These are phyloP conservation scores for Paraurostyla sp. DNA, from an alignment of 73 alveolate species.

Conservation along the genomic window DNA sequence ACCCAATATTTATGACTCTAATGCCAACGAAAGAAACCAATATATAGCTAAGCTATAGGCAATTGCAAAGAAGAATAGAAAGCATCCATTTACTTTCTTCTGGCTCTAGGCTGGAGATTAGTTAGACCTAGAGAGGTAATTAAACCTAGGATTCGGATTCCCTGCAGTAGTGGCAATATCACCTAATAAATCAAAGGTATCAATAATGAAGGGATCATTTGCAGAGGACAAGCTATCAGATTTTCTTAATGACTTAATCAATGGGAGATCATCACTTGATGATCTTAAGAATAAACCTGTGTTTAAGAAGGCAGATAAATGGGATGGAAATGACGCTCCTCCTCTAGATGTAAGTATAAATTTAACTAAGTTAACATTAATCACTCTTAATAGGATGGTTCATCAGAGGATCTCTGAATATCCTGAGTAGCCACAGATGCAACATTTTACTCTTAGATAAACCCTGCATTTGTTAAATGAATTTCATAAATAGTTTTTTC, in stretches of 20 bases:
- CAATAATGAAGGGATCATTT: conserved; percentile 82
- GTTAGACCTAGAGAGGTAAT: conserved; percentile 88
- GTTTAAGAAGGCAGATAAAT: conserved; percentile 73
- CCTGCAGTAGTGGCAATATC: conserved; percentile 94
- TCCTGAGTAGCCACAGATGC: not conserved
- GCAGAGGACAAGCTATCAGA: conserved; percentile 65
- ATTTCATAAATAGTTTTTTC: conserved; percentile 68
- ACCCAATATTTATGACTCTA: conserved; percentile 95
- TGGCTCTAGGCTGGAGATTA: conserved; percentile 97
- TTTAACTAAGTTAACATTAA: not conserved
- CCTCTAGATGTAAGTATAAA: conserved; percentile 62
- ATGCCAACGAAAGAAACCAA: conserved; percentile 87
- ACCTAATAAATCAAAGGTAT: conserved; percentile 70
- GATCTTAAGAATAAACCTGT: conserved; percentile 60
- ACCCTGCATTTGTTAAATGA: conserved; percentile 73
- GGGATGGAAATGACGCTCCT: conserved; percentile 87
- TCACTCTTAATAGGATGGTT: not conserved
- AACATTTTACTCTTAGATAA: conserved; percentile 43
- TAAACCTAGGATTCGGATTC: conserved; percentile 92
- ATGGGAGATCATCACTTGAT: conserved; percentile 71
- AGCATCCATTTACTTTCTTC: conserved; percentile 90
- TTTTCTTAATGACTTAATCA: conserved; percentile 65
- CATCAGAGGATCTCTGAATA: conserved; percentile 20
- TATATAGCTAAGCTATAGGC: conserved; percentile 80
- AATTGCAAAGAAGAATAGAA: conserved; percentile 85